Base-by-base conservation (phyloP, 1,284 basidiomycete species). In the Leccinum pachyderme region DNA sequence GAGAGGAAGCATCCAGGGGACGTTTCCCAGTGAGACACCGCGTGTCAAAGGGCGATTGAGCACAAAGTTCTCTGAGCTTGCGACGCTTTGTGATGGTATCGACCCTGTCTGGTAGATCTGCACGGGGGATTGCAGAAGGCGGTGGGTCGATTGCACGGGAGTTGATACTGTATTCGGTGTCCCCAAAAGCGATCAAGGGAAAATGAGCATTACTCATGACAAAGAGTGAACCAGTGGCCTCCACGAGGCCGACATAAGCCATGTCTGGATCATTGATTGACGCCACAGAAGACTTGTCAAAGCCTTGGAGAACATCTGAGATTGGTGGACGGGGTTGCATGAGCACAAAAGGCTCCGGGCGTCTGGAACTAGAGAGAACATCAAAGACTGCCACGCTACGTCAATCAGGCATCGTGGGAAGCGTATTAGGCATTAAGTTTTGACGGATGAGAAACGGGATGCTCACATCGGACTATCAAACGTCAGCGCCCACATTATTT, bases 321-420 rank as follows among this genome's bases (percentile, higher is more conserved):
- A 91, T 77, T 27, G 79, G 77, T 0, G 87, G 85, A 4, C 81
- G 84, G 2, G 91, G 91, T 65, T 94, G 92, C 8, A 90, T 79
- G 24, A 94, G 80, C 11, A 89, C 84, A 65, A 93, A 83, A 1
- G 91, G 84, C 33, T 81, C 77, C 47, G 75, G 72, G 1, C 77
- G 74, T 31, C 67, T 66, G 41, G 79, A 69, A 51, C 73, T 74
- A 45, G 69, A 74, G 5, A 92, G 76, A 33, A 93, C 81, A 65
- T 93, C 91, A 62, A 93, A 92, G 22, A 91, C 77, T 7, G 89
- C 88, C 28, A 92, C 89, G 55, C 87, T 91, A 56, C 3, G 54
- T 28, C 41, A 43, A 7, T 15, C 24, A 48, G 25, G 29, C 2
- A 33, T 54, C 18, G 35, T 41, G 35, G 28, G 46, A 53, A 27